Conservation (phyloP, 192 early-diverging fungal species). For the Rhizophagus sp. region DNA sequence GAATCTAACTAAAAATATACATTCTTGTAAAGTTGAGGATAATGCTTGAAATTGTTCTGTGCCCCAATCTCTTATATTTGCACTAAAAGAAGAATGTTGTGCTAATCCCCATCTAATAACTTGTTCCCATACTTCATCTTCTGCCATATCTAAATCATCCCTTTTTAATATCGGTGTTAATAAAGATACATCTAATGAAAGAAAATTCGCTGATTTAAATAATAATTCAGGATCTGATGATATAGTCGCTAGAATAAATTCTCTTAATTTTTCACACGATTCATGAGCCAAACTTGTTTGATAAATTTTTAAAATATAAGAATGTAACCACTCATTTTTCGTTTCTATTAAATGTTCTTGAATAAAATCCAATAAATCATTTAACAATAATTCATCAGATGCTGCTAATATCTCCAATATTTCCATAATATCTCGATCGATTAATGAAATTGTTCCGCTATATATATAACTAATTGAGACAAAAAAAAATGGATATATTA, state of each 20-base stretch:
- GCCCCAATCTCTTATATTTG: constrained; percentile 6
- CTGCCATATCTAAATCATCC: constrained; percentile 26
- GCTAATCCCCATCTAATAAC: constrained; percentile 27
- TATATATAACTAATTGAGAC: constrained; percentile 26
- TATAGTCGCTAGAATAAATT: constrained; percentile 17
- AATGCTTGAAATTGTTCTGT: constrained; percentile 3
- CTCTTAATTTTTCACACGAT: not conserved
- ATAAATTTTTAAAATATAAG: not conserved
- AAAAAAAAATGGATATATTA: not conserved
- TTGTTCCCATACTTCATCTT: constrained; percentile 25
- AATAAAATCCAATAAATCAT: constrained; percentile 19
- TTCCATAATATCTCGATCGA: constrained; percentile 10
- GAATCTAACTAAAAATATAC: constrained; percentile 6
- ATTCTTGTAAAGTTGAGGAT: not conserved
- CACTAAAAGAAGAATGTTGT: not conserved
- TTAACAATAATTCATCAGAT: constrained; percentile 21
- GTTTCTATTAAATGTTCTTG: constrained; percentile 25
- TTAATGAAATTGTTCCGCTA: constrained; percentile 19
- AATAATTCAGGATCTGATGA: constrained; percentile 18
- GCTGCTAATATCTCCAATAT: constrained; percentile 18
- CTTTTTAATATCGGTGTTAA: constrained; percentile 6
- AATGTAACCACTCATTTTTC: not conserved
- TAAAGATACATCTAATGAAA: constrained; percentile 14
- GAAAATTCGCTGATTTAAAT: constrained; percentile 19
- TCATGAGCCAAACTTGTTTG: constrained; percentile 1